These are phyloP conservation scores for Dictyostelium intermedium DNA, from an alignment of 78 protist species.

Conservation along the genomic window DNA sequence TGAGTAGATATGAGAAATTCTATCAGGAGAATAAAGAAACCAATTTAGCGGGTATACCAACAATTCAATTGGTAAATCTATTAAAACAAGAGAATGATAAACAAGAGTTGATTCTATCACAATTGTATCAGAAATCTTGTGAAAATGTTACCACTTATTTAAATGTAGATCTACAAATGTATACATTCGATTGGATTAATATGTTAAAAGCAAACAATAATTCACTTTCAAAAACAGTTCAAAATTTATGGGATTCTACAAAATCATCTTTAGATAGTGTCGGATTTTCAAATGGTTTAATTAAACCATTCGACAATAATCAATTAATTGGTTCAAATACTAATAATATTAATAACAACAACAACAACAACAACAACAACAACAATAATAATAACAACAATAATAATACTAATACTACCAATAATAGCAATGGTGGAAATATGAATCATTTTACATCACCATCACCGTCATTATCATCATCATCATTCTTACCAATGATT, in stretches of 20 bases:
- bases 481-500: constrained; percentile 6
- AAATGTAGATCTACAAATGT: constrained; percentile 17
- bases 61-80: constrained; percentile 3
- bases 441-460: neutral
- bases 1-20: constrained; percentile 10
- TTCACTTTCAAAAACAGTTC: constrained; percentile 46
- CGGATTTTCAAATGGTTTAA: constrained; percentile 32
- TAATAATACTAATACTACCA: neutral
- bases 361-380: neutral
- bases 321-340: neutral
- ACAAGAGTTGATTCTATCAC: constrained; percentile 32
- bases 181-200: constrained; percentile 28
- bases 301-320: neutral
- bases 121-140: constrained; percentile 24
- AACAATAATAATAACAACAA: neutral
- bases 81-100: constrained; percentile 23
- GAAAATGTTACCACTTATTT: constrained; percentile 4
- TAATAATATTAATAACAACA: neutral
- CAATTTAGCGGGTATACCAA: constrained; percentile 29
- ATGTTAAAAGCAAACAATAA: constrained; percentile 31
- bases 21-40: constrained; percentile 16
- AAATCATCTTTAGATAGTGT: constrained; percentile 16
- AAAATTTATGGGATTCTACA: constrained; percentile 9
- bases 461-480: neutral
- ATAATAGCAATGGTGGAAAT: neutral